Evolutionary conservation across 73 alveolate species (phyloP).

Genomic region (Paramecium sexaurelia): DNA sequence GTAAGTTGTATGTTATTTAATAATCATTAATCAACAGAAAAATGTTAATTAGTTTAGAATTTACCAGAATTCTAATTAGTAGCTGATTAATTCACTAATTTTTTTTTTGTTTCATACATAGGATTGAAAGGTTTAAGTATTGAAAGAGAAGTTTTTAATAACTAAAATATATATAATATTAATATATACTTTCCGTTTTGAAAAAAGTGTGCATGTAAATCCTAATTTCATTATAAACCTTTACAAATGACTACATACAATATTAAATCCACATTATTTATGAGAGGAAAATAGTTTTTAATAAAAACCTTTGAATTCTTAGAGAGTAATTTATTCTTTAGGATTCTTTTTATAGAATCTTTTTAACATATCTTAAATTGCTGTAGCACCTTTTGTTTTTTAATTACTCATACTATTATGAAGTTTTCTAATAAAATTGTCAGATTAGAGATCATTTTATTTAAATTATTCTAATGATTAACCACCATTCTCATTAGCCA

Average conservation of each 20-base stretch:
- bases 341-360: conserved; percentile 23
- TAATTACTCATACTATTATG: not conserved
- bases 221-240: conserved; percentile 52
- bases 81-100: not conserved
- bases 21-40: conserved; percentile 18
- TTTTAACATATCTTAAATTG: not conserved
- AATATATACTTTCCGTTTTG: not conserved
- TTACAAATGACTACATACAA: not conserved
- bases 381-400: not conserved
- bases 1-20: not conserved
- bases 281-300: not conserved
- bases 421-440: not conserved
- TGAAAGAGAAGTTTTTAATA: not conserved
- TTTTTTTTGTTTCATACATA: not conserved
- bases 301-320: conserved; percentile 35
- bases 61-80: not conserved
- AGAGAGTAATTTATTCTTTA: not conserved
- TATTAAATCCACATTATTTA: conserved; percentile 33
- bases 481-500: conserved; percentile 1
- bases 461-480: not conserved
- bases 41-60: not conserved
- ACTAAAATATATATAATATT: not conserved
- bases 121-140: conserved; percentile 9
- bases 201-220: not conserved
- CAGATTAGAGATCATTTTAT: conserved; percentile 11